Conservation (phyloP, 2,329 filamentous ascomycete genomes). For the Aspergillus niger region DNA sequence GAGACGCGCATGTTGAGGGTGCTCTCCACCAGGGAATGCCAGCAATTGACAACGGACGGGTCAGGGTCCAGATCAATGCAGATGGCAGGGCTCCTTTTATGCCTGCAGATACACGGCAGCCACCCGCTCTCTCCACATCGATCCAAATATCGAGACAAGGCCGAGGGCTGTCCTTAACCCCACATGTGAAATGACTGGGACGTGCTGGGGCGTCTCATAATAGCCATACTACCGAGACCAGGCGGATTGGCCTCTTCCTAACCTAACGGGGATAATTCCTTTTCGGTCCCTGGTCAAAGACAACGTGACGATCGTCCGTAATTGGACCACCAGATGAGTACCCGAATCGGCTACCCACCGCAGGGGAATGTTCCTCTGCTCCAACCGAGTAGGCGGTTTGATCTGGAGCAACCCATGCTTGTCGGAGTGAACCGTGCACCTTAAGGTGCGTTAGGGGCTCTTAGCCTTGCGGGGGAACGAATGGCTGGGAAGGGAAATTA, state of each 20-base stretch:
- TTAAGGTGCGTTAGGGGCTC: constrained; percentile 8
- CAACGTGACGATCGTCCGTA: constrained; percentile 5
- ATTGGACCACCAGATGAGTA: constrained; percentile 3
- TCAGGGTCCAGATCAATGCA: constrained; percentile 12
- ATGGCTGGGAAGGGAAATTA: constrained; percentile 19
- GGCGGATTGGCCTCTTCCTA: constrained; percentile 5
- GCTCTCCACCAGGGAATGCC: constrained; percentile 19
- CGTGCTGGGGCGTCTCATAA: constrained; percentile 14
- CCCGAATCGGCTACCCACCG: neutral
- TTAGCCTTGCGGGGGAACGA: constrained; percentile 14
- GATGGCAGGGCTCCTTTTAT: constrained; percentile 22
- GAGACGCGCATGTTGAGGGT: constrained; percentile 27
- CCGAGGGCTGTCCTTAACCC: constrained; percentile 19
- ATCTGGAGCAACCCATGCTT: constrained; percentile 13
- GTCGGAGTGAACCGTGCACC: constrained; percentile 15
- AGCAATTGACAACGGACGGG: constrained; percentile 20
- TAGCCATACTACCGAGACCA: constrained; percentile 13
- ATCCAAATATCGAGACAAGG: constrained; percentile 13
- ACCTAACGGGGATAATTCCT: constrained; percentile 17
- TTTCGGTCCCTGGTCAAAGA: constrained; percentile 13
- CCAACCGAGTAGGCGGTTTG: constrained; percentile 8
- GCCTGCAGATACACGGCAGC: constrained; percentile 11
- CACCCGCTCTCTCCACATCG: constrained; percentile 12
- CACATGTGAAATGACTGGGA: constrained; percentile 24
- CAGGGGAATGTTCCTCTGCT: constrained; percentile 10